phyloP scores from a whole-genome alignment of 192 early-diverging fungal species.

The Backusella tarrabulga region DNA sequence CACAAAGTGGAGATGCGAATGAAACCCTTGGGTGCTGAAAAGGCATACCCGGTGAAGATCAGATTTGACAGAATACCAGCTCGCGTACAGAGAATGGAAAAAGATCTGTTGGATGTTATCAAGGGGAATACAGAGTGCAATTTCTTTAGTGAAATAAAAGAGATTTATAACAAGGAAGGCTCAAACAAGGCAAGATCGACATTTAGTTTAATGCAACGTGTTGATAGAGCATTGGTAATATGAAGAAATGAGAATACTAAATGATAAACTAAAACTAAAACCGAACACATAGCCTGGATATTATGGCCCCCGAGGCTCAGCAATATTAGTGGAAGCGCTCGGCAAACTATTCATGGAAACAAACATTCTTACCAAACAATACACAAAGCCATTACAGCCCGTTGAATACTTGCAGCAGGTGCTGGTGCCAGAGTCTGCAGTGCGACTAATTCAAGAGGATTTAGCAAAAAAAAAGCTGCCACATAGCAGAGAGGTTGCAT shows the following conservation, averaged over 20 bases:
- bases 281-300: slow-evolving; percentile 46
- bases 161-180: slow-evolving; percentile 37
- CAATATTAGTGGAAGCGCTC: slow-evolving; percentile 34
- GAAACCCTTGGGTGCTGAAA: slow-evolving; percentile 37
- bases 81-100: slow-evolving; percentile 28
- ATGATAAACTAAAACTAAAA: too few relatives aligned
- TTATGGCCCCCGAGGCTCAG: slow-evolving; percentile 51
- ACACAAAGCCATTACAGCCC: slow-evolving; percentile 40
- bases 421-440: slow-evolving; percentile 48
- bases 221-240: slow-evolving; percentile 43
- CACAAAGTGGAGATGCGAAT: slow-evolving; percentile 40
- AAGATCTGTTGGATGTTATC: slow-evolving; percentile 37
- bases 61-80: slow-evolving; percentile 31
- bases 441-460: slow-evolving; percentile 47
- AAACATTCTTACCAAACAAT: slow-evolving; percentile 33
- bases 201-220: slow-evolving; percentile 35
- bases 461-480: background rate
- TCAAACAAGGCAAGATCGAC: slow-evolving; percentile 36
- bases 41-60: slow-evolving; percentile 42
- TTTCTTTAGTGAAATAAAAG: slow-evolving; percentile 29
- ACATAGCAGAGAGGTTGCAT: background rate
- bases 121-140: slow-evolving; percentile 22
- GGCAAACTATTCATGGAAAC: slow-evolving; percentile 39
- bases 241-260: too few relatives aligned
- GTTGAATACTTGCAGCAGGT: slow-evolving; percentile 56